A percentile compares a stretch with the other conserved stretches of the same genome.
phyloP scores from a whole-genome alignment of 2,329 filamentous ascomycete genomes.

The Cladophialophora yegresii region DNA sequence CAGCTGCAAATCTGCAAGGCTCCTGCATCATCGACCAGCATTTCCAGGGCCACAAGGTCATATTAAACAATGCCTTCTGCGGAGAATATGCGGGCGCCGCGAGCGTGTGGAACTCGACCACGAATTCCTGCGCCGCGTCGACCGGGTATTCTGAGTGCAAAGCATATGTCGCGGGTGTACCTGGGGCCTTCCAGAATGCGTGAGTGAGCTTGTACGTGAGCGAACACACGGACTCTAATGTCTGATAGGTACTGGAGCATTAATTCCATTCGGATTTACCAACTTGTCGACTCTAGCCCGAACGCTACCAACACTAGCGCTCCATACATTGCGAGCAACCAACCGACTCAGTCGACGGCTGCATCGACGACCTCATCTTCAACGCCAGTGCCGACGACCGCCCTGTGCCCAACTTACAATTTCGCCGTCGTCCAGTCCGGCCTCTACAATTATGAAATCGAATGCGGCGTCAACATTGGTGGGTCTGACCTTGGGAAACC shows the following conservation, averaged over 20 bases:
- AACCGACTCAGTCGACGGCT: constrained; percentile 25
- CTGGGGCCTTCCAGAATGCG: constrained; percentile 32
- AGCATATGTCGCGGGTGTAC: constrained; percentile 32
- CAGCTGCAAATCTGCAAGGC: constrained; percentile 62
- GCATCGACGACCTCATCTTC: constrained; percentile 12
- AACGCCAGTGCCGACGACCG: constrained; percentile 23
- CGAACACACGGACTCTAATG: neutral
- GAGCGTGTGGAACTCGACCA: constrained; percentile 32
- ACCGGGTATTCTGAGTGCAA: constrained; percentile 31
- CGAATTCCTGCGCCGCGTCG: constrained; percentile 26
- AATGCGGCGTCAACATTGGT: constrained; percentile 28
- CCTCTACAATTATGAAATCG: constrained; percentile 30
- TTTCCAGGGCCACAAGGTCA: constrained; percentile 68
- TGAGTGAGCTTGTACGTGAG: constrained; percentile 12
- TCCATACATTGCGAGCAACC: constrained; percentile 32
- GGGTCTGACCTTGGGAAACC: constrained; percentile 29
- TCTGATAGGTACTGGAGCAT: constrained; percentile 32
- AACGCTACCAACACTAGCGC: constrained; percentile 12
- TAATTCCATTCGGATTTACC: constrained; percentile 36
- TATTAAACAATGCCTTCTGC: constrained; percentile 79
- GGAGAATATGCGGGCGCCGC: constrained; percentile 75
- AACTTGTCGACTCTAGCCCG: constrained; percentile 25
- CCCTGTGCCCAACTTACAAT: constrained; percentile 33
- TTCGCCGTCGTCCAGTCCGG: constrained; percentile 30
- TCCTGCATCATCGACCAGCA: constrained; percentile 66